These are phyloP conservation scores for Exophiala sp. DNA, from an alignment of 2,329 filamentous ascomycete species.

Conservation along the genomic window DNA sequence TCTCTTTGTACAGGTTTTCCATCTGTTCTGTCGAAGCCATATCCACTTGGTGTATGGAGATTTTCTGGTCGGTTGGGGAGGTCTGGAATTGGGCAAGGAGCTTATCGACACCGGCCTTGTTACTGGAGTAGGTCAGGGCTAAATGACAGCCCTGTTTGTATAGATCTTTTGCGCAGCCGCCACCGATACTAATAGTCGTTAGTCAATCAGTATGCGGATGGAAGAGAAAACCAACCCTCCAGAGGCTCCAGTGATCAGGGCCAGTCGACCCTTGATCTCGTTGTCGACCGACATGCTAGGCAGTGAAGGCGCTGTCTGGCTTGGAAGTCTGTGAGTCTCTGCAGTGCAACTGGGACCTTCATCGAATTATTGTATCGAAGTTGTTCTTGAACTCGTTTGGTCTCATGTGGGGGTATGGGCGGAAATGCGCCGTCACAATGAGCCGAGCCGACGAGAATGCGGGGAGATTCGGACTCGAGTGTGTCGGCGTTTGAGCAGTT, in stretches of 20 bases:
- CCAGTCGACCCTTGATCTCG: constrained; percentile 52
- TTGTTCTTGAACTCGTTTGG: not conserved
- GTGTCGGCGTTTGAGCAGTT: constrained; percentile 14
- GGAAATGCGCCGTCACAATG: too few species aligned
- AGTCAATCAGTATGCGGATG: not conserved
- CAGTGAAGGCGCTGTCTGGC: not conserved
- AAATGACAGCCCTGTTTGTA: constrained; percentile 51
- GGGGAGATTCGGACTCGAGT: constrained; percentile 5
- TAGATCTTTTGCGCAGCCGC: constrained; percentile 57
- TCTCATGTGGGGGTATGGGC: too few species aligned
- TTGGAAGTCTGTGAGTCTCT: not conserved
- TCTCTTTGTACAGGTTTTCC: constrained; percentile 46
- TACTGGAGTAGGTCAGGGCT: constrained; percentile 58
- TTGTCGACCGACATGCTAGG: constrained; percentile 36
- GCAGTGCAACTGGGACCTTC: constrained; percentile 7
- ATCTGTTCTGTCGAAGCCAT: constrained; percentile 55
- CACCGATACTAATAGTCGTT: constrained; percentile 52
- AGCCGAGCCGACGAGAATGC: not conserved
- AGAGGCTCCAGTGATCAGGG: constrained; percentile 60
- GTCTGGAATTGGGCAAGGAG: constrained; percentile 42
- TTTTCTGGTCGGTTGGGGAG: constrained; percentile 29
- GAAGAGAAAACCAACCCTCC: constrained; percentile 50
- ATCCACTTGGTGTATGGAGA: constrained; percentile 58
- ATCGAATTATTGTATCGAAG: not conserved
- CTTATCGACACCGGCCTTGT: constrained; percentile 44